These are phyloP conservation scores for Pontederia paniculata DNA, from an alignment of 176 grass and related monocot genomes.

Conservation along the genomic window DNA sequence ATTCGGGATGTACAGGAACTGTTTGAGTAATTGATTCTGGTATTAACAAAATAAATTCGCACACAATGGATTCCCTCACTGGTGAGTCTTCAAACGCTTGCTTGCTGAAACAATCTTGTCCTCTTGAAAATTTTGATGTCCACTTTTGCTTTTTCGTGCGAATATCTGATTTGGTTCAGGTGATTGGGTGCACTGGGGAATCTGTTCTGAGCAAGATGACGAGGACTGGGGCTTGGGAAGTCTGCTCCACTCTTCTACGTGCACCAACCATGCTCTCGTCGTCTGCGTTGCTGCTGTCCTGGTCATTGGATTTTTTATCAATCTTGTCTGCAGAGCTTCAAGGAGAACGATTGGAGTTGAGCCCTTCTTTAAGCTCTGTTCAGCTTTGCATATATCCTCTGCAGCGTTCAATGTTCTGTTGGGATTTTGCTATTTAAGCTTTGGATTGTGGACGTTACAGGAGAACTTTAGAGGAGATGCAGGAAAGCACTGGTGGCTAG, in stretches of 20 bases:
- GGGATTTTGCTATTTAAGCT: constrained; percentile 45
- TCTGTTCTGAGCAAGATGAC: constrained; percentile 17
- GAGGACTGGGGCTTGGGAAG: constrained; percentile 20
- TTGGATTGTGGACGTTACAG: constrained; percentile 40
- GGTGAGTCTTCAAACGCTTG: constrained; percentile 8
- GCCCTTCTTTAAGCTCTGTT: constrained; percentile 17
- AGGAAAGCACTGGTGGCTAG: constrained; percentile 45
- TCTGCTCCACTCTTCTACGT: constrained; percentile 48
- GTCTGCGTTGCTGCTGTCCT: constrained; percentile 10
- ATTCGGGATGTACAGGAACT: neutral
- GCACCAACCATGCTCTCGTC: constrained; percentile 46
- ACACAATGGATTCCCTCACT: constrained; percentile 28
- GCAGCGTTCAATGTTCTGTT: constrained; percentile 30
- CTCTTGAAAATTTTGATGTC: neutral
- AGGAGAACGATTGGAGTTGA: constrained; percentile 12
- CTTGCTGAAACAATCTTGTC: neutral
- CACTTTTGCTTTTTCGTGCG: neutral
- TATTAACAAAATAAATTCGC: neutral
- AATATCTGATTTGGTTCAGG: constrained; percentile 25
- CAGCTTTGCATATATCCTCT: constrained; percentile 19
- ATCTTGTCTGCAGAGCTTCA: constrained; percentile 35
- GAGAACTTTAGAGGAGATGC: constrained; percentile 18
- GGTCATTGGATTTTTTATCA: constrained; percentile 15
- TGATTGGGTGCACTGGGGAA: constrained; percentile 31
- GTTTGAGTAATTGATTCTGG: constrained; percentile 14